phyloP scores from a whole-genome alignment of 2,329 filamentous ascomycete species.

The Endocalyx cinctus region DNA sequence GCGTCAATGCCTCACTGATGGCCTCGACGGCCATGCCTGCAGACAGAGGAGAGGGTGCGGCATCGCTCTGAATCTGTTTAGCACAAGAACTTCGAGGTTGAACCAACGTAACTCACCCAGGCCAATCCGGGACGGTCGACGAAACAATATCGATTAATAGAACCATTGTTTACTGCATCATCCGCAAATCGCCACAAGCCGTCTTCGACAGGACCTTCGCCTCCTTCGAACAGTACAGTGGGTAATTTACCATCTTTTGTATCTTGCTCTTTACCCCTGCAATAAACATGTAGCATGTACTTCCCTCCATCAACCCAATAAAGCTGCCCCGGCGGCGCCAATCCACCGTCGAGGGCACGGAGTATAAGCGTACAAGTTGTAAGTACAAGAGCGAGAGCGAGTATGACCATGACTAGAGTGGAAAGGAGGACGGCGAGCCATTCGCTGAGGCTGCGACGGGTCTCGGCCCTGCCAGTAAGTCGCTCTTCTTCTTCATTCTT shows the following conservation, averaged over 20 bases:
- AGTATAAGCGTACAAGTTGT: constrained; percentile 77
- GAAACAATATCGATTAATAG: constrained; percentile 88
- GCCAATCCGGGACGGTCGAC: constrained; percentile 87
- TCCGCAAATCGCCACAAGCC: constrained; percentile 78
- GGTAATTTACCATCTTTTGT: constrained; percentile 54
- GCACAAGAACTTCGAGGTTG: constrained; percentile 27
- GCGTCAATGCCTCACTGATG: constrained; percentile 77
- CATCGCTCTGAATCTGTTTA: constrained; percentile 56
- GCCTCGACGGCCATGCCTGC: constrained; percentile 90
- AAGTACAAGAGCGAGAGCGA: constrained; percentile 65
- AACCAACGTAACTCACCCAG: constrained; percentile 46
- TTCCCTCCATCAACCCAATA: constrained; percentile 80
- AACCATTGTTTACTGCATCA: constrained; percentile 69
- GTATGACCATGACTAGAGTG: constrained; percentile 64
- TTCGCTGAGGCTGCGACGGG: constrained; percentile 73
- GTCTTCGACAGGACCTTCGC: constrained; percentile 73
- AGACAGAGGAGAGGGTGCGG: constrained; percentile 87
- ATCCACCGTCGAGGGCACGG: constrained; percentile 71
- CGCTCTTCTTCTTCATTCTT: constrained; percentile 91
- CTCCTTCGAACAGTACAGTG: constrained; percentile 82
- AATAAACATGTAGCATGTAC: constrained; percentile 83
- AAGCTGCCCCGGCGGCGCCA: constrained; percentile 67
- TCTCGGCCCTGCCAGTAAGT: constrained; percentile 83
- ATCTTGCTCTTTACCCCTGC: constrained; percentile 66
- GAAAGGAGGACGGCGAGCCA: constrained; percentile 78